phyloP scores from a whole-genome alignment of 371 early-diverging fungal species.

The Mortierella sp. region DNA sequence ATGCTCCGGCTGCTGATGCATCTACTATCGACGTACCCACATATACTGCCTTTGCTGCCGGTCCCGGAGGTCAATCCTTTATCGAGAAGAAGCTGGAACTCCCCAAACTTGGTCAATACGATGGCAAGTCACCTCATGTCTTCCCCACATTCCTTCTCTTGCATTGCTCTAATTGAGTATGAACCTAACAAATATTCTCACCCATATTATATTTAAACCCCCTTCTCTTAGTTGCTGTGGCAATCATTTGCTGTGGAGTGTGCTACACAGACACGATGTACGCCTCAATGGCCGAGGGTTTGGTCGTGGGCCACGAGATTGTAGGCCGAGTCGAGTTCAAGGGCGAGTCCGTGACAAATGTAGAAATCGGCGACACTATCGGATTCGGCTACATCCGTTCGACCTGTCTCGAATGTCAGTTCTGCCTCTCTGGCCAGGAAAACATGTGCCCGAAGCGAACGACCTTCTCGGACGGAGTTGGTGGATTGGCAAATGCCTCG shows the following conservation, averaged over 20 bases:
- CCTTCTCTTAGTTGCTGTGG: constrained; percentile 51
- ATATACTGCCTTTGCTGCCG: constrained; percentile 38
- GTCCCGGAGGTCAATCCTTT: constrained; percentile 28
- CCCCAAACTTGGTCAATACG: constrained; percentile 30
- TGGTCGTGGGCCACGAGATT: constrained; percentile 64
- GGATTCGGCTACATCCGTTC: constrained; percentile 63
- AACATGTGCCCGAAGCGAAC: constrained; percentile 59
- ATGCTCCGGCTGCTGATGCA: not conserved
- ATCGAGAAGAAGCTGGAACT: constrained; percentile 28
- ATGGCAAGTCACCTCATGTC: constrained; percentile 19
- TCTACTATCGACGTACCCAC: not conserved
- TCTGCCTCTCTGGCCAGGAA: constrained; percentile 63
- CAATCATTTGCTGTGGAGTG: constrained; percentile 67
- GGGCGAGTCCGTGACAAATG: constrained; percentile 59
- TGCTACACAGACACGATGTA: constrained; percentile 65
- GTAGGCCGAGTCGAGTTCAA: constrained; percentile 61
- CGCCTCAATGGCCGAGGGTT: constrained; percentile 32
- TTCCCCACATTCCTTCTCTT: not conserved
- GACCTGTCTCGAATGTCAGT: constrained; percentile 60
- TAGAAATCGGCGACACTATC: constrained; percentile 66
- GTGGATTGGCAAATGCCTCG: constrained; percentile 62
- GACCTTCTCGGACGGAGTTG: constrained; percentile 66
- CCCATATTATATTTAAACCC: not conserved
- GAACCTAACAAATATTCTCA: constrained; percentile 5
- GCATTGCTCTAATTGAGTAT: not conserved